Percentiles rank a stretch among this genome's conserved stretches.
Conservation (phyloP, 257 asterid species). For the Solanum virginianum region DNA sequence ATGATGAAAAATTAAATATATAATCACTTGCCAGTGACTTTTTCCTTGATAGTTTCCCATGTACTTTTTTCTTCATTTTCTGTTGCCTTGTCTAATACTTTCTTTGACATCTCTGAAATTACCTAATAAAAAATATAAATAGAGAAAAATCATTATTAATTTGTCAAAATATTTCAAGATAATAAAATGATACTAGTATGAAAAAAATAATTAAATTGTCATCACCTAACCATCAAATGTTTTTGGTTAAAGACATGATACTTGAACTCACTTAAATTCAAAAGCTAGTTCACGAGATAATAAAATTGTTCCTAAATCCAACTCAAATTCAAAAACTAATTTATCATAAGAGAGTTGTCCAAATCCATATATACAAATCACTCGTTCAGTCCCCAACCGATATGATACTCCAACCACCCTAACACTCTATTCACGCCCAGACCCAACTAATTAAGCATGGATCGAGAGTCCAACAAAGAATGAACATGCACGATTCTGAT, state of each 20-base stretch:
- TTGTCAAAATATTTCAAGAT: background rate
- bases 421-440: background rate
- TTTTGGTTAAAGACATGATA: too few relatives aligned
- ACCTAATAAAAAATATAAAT: constrained; percentile 10
- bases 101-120: constrained; percentile 33
- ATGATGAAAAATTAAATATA: background rate
- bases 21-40: constrained; percentile 3
- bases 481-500: background rate
- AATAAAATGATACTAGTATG: background rate
- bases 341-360: background rate
- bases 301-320: fast-evolving
- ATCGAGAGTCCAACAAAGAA: background rate
- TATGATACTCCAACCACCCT: too few relatives aligned
- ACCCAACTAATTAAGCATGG: background rate
- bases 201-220: background rate
- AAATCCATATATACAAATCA: background rate
- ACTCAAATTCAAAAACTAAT: background rate
- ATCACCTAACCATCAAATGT: background rate
- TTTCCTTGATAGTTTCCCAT: constrained; percentile 45
- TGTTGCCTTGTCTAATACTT: constrained; percentile 46
- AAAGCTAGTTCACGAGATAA: background rate
- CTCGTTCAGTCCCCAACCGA: too few relatives aligned
- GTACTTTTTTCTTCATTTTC: constrained; percentile 23
- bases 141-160: background rate
- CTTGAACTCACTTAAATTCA: background rate